Percentiles rank a stretch among this genome's conserved stretches.
These are phyloP conservation scores for Pythium diclinum DNA, from an alignment of 352 stramenopile species.

Conservation along the genomic window DNA sequence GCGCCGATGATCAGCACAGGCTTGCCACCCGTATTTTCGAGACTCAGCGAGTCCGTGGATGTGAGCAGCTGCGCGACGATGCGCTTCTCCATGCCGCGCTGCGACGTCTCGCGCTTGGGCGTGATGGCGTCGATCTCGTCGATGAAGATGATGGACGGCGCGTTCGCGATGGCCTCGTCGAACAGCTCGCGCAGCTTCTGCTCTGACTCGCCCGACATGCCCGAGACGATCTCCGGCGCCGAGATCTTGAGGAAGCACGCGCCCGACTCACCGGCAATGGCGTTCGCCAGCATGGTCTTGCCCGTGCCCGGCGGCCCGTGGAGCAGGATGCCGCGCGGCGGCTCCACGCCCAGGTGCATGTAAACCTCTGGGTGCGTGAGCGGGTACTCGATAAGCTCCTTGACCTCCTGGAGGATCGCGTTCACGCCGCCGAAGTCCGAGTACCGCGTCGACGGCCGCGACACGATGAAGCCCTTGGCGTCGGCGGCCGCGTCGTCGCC, in stretches of 20 bases:
- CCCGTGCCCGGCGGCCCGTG: slow-evolving; percentile 92
- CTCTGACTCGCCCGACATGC: slow-evolving; percentile 90
- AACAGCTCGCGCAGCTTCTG: slow-evolving; percentile 92
- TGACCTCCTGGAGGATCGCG: slow-evolving; percentile 82
- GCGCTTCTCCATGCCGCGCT: slow-evolving; percentile 95
- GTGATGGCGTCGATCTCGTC: slow-evolving; percentile 98
- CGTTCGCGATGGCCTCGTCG: slow-evolving; percentile 93
- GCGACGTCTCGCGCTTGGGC: slow-evolving; percentile 91
- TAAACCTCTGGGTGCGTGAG: slow-evolving; percentile 94
- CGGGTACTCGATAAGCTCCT: slow-evolving; percentile 95
- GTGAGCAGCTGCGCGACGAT: slow-evolving; percentile 96
- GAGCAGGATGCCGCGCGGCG: slow-evolving; percentile 89
- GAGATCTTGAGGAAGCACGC: slow-evolving; percentile 87
- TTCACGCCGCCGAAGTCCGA: slow-evolving; percentile 89
- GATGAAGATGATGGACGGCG: slow-evolving; percentile 97
- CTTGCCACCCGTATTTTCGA: slow-evolving; percentile 87
- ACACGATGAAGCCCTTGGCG: slow-evolving; percentile 65
- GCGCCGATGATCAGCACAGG: slow-evolving; percentile 97
- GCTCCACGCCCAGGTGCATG: slow-evolving; percentile 89
- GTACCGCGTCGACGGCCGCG: slow-evolving; percentile 76
- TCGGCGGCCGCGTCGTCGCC: slow-evolving; percentile 27
- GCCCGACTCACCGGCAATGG: slow-evolving; percentile 91
- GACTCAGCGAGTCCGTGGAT: slow-evolving; percentile 88
- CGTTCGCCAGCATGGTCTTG: slow-evolving; percentile 93
- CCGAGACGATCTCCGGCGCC: slow-evolving; percentile 92